Evolutionary conservation across 495 filamentous ascomycete genomes (phyloP).

Genomic region (Penicillium coprophilum): DNA sequence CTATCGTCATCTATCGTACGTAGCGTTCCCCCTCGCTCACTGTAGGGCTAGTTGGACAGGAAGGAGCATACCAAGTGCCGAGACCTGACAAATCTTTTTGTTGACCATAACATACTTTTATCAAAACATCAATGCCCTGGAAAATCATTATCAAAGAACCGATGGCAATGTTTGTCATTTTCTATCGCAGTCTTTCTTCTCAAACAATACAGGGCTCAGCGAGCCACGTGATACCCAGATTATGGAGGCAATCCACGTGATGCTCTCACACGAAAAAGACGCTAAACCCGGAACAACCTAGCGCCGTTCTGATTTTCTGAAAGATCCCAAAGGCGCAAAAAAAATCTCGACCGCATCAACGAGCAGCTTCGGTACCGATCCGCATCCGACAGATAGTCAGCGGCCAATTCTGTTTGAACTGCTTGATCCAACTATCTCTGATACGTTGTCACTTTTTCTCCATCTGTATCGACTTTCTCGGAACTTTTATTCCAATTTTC

Average conservation of each 20-base stretch:
- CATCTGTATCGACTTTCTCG: slow-evolving; percentile 19
- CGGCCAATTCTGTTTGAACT: slow-evolving; percentile 28
- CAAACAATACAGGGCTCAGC: slow-evolving; percentile 28
- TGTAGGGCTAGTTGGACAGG: not conserved
- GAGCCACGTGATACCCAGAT: slow-evolving; percentile 39
- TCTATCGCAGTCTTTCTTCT: not conserved
- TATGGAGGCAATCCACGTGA: slow-evolving; percentile 30
- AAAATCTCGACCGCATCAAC: slow-evolving; percentile 51
- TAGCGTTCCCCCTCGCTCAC: not conserved
- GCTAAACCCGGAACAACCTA: slow-evolving; percentile 34
- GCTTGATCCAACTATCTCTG: slow-evolving; percentile 20
- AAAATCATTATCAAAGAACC: not conserved
- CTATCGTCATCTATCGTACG: not conserved
- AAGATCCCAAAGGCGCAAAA: slow-evolving; percentile 45
- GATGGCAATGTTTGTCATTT: not conserved
- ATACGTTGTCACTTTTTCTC: slow-evolving; percentile 16
- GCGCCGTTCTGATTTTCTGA: slow-evolving; percentile 48
- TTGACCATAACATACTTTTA: too few relatives aligned
- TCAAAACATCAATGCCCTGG: too few relatives aligned
- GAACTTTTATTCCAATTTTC: slow-evolving; percentile 21
- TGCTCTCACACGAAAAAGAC: slow-evolving; percentile 13
- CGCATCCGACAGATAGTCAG: slow-evolving; percentile 29
- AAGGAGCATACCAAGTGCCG: not conserved
- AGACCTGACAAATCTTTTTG: not conserved
- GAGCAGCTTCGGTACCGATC: slow-evolving; percentile 43